Conservation (phyloP, 1,284 basidiomycete species). For the Baeospora myosura region DNA sequence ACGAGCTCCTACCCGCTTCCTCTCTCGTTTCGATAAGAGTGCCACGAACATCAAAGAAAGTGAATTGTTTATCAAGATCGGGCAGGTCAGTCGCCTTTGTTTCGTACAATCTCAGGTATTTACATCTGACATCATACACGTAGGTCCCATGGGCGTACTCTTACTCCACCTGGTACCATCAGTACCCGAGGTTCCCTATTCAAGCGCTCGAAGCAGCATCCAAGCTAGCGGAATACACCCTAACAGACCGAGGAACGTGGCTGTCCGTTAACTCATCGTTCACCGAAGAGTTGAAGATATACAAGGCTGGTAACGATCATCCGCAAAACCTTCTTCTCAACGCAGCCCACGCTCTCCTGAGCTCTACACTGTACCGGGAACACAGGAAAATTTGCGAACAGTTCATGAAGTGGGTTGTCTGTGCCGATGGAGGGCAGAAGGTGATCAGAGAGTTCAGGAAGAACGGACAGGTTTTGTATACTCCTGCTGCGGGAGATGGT, state of each 20-base stretch:
- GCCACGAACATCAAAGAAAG: slow-evolving; percentile 52
- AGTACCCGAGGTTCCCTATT: slow-evolving; percentile 40
- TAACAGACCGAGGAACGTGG: slow-evolving; percentile 41
- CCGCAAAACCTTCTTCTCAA: slow-evolving; percentile 33
- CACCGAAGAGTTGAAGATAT: slow-evolving; percentile 25
- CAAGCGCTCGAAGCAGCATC: slow-evolving; percentile 39
- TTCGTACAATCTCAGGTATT: no score
- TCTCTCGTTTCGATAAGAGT: slow-evolving; percentile 46
- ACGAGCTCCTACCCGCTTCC: slow-evolving; percentile 35
- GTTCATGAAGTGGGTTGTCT: slow-evolving; percentile 37
- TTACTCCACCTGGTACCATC: slow-evolving; percentile 49
- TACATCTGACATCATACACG: slow-evolving; percentile 1
- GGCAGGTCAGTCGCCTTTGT: slow-evolving; percentile 29
- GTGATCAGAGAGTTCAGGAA: slow-evolving; percentile 32
- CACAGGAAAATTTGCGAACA: not conserved
- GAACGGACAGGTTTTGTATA: slow-evolving; percentile 26
- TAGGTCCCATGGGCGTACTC: slow-evolving; percentile 44
- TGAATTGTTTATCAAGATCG: slow-evolving; percentile 37
- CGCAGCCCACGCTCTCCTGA: slow-evolving; percentile 34
- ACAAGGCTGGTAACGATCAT: slow-evolving; percentile 30
- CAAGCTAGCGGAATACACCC: slow-evolving; percentile 38
- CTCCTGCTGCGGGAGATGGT: slow-evolving; percentile 7
- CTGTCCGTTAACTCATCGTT: slow-evolving; percentile 29
- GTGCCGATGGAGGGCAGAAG: slow-evolving; percentile 31
- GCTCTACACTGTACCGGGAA: slow-evolving; percentile 12